A percentile compares a stretch with the other conserved stretches of the same genome.
Evolutionary conservation across 73 alveolate species (phyloP).

Genomic region (Paramecium bursaria): DNA sequence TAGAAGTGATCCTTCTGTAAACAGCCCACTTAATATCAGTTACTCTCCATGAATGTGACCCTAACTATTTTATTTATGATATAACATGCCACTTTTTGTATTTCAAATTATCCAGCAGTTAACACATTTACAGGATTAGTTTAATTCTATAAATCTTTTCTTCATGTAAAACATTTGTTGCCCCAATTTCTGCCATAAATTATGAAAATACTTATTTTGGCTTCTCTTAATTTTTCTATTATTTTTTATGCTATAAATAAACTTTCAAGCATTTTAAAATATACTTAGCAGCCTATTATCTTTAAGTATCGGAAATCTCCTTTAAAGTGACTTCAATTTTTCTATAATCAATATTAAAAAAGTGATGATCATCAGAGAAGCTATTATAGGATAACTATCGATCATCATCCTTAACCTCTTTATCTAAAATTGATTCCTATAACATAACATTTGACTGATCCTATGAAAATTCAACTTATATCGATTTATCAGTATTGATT

Average conservation of each 20-base stretch:
- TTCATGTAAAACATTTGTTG: conserved; percentile 21
- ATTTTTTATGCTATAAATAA: too few relatives aligned
- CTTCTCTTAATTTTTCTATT: too few relatives aligned
- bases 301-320: too few relatives aligned
- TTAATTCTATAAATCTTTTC: conserved; percentile 35
- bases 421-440: too few relatives aligned
- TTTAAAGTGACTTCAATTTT: too few relatives aligned
- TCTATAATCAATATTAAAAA: too few relatives aligned
- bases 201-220: conserved; percentile 17
- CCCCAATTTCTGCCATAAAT: conserved; percentile 35
- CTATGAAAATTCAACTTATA: neutral
- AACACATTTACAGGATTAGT: conserved; percentile 15
- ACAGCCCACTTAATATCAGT: neutral
- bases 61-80: conserved; percentile 1
- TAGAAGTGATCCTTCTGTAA: conserved; percentile 29
- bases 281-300: too few relatives aligned
- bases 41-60: conserved; percentile 28
- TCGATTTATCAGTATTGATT: neutral
- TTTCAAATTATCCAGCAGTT: conserved; percentile 9
- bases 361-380: too few relatives aligned
- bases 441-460: too few relatives aligned
- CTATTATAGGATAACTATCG: too few relatives aligned
- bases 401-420: too few relatives aligned
- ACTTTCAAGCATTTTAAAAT: too few relatives aligned
- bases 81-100: conserved; percentile 14